These are phyloP conservation scores for Berberis thunbergii DNA, from an alignment of 164 flowering plant genomes.

Conservation along the genomic window DNA sequence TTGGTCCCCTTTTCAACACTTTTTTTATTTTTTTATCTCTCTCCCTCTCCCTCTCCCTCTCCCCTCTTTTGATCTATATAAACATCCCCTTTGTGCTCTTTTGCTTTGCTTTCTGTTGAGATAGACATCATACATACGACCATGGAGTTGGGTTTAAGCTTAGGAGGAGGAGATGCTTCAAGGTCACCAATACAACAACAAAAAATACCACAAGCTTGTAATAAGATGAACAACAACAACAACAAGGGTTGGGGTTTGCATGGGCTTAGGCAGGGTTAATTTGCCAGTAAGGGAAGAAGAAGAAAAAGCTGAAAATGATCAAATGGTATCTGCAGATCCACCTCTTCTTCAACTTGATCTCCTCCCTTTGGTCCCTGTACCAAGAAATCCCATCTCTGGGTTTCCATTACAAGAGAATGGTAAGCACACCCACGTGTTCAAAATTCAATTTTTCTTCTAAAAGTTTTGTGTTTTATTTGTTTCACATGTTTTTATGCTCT, in stretches of 20 bases:
- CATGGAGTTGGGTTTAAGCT: constrained; percentile 63
- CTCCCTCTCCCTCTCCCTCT: not conserved
- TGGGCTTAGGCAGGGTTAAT: constrained; percentile 24
- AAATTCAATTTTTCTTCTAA: not conserved
- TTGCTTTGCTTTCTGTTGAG: not conserved
- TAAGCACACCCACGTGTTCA: constrained; percentile 6
- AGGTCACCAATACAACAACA: constrained; percentile 28
- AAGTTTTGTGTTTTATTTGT: not conserved
- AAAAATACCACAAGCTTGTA: constrained; percentile 13
- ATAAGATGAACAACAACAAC: constrained; percentile 6
- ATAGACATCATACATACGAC: not conserved
- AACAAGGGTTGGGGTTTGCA: constrained; percentile 30
- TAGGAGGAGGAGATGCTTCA: constrained; percentile 52
- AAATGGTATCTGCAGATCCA: constrained; percentile 19
- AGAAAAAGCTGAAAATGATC: constrained; percentile 2
- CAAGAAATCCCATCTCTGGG: constrained; percentile 18
- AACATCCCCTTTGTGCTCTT: not conserved
- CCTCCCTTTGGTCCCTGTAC: constrained; percentile 37
- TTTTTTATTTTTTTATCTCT: not conserved
- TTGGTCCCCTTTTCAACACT: constrained; percentile 1
- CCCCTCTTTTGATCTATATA: constrained; percentile 4
- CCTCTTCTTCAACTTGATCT: constrained; percentile 47
- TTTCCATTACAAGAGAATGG: constrained; percentile 38
- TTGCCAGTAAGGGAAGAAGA: constrained; percentile 5
- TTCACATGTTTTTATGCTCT: not conserved